phyloP scores from a whole-genome alignment of 78 protist genomes.

The Dictyostelium brefeldianum region DNA sequence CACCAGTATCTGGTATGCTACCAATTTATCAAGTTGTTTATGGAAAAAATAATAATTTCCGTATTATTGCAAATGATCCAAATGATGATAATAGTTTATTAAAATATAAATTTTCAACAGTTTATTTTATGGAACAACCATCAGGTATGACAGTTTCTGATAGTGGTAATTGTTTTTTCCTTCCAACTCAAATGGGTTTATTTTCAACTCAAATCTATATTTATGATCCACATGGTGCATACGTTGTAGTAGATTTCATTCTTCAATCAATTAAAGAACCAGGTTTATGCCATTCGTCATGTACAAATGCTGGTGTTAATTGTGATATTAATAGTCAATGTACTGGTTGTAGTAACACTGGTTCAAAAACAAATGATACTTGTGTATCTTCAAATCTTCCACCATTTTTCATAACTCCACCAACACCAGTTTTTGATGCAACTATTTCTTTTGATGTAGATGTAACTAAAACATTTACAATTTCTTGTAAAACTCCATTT shows the following conservation, averaged over 20 bases:
- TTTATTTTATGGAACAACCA: slow-evolving; percentile 3
- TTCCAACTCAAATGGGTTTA: slow-evolving; percentile 9
- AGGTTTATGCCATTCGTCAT: background rate
- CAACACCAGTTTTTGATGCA: slow-evolving; percentile 27
- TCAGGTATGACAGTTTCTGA: background rate
- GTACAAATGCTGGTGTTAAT: background rate
- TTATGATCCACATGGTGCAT: background rate
- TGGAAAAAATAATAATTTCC: background rate
- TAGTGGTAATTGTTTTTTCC: background rate
- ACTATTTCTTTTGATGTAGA: background rate
- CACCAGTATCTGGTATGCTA: slow-evolving; percentile 17
- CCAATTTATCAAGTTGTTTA: background rate
- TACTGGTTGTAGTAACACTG: background rate
- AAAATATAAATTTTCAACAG: background rate
- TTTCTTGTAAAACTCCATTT: background rate
- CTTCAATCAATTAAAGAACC: background rate
- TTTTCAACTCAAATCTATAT: slow-evolving; percentile 11
- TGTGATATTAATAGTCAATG: background rate
- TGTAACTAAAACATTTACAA: background rate
- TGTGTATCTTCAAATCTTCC: background rate
- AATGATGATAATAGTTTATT: background rate
- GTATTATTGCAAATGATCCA: background rate
- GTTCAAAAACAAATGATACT: background rate
- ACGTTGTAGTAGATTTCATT: slow-evolving; percentile 18
- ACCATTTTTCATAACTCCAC: slow-evolving; percentile 22